Percentiles rank a stretch among this genome's conserved stretches.
phyloP scores from a whole-genome alignment of 1,284 basidiomycete genomes.

The Ustilago vetiveriae region DNA sequence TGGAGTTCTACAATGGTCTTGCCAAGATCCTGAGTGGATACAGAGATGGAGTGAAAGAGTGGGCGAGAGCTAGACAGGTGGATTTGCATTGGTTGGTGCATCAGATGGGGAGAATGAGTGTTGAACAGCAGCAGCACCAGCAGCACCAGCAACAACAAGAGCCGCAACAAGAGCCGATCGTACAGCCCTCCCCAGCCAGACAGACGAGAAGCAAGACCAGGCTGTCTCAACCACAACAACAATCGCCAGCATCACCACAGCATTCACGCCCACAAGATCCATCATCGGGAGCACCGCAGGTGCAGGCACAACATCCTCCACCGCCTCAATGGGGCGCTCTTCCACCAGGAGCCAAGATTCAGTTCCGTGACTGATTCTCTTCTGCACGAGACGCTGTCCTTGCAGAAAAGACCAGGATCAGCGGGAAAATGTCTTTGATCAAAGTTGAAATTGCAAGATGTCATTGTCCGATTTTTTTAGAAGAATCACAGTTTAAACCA shows the following conservation, averaged over 20 bases:
- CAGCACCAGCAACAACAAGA: slow-evolving; percentile 5
- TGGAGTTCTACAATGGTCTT: slow-evolving; percentile 70
- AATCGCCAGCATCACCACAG: not conserved
- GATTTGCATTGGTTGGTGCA: slow-evolving; percentile 39
- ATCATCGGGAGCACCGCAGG: too few species aligned
- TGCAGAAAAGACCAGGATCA: too few species aligned
- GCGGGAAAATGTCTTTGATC: too few species aligned
- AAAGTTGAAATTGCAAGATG: not conserved
- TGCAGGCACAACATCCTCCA: slow-evolving; percentile 14
- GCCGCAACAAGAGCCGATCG: not conserved
- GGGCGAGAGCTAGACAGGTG: slow-evolving; percentile 47
- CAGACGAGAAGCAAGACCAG: slow-evolving; percentile 12
- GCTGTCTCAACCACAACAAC: slow-evolving; percentile 1
- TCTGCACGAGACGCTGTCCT: too few species aligned
- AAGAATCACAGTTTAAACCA: not conserved
- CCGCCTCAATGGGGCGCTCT: slow-evolving; percentile 57
- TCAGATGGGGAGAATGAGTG: slow-evolving; percentile 18
- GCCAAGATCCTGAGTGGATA: slow-evolving; percentile 49
- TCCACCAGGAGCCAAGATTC: slow-evolving; percentile 54
- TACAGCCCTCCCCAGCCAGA: slow-evolving; percentile 7
- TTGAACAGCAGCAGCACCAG: slow-evolving; percentile 11
- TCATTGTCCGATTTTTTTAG: not conserved
- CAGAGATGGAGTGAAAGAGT: slow-evolving; percentile 44
- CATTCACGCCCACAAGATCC: too few species aligned
- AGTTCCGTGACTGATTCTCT: slow-evolving; percentile 47